phyloP scores from a whole-genome alignment of 2,329 filamentous ascomycete species.

The Talaromyces verruculosus region DNA sequence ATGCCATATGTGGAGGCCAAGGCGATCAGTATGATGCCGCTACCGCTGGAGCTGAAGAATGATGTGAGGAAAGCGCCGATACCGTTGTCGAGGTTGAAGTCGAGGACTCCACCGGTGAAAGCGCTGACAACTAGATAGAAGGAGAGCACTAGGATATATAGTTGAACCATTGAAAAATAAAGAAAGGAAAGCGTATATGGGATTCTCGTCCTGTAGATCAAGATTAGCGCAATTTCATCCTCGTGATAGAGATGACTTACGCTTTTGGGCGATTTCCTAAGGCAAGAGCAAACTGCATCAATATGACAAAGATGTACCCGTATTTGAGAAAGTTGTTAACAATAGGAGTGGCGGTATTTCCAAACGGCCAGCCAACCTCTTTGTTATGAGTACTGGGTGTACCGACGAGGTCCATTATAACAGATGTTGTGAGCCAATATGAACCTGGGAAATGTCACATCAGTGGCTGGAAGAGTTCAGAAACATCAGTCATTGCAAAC shows the following conservation, averaged over 20 bases:
- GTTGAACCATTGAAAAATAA: conserved; percentile 82
- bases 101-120: conserved; percentile 61
- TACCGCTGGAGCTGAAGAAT: conserved; percentile 75
- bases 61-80: conserved; percentile 68
- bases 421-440: conserved; percentile 96
- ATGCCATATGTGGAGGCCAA: conserved; percentile 92
- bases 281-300: conserved; percentile 93
- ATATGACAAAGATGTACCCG: conserved; percentile 83
- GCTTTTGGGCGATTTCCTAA: conserved; percentile 96
- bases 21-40: conserved; percentile 92
- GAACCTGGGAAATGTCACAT: conserved; percentile 58
- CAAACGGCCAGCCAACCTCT: conserved; percentile 79
- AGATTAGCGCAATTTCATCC: not conserved
- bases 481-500: no score
- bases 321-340: conserved; percentile 92
- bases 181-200: conserved; percentile 88
- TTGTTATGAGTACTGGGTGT: conserved; percentile 58
- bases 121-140: conserved; percentile 83
- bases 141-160: conserved; percentile 85
- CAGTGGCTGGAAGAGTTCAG: not conserved
- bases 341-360: conserved; percentile 78
- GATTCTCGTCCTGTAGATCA: conserved; percentile 65
- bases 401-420: conserved; percentile 97
- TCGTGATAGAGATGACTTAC: conserved; percentile 23
- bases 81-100: conserved; percentile 65